These are phyloP conservation scores for Papiliotrema terrestris DNA, from an alignment of 1,284 basidiomycete species.

Conservation along the genomic window DNA sequence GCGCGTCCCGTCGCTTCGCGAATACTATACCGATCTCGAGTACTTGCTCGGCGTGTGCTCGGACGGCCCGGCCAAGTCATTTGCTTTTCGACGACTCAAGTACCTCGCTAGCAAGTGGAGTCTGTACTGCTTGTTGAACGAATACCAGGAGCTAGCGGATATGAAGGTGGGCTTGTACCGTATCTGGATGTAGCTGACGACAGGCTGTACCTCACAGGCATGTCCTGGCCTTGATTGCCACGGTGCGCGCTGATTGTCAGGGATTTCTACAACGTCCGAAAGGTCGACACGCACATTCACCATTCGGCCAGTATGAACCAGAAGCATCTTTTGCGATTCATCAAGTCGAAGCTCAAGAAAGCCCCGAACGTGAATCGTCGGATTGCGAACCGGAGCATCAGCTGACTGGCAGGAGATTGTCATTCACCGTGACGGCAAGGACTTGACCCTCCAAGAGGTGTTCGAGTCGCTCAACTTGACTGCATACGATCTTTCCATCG, in stretches of 20 bases:
- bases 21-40: slow-evolving; percentile 97
- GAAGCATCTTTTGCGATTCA: slow-evolving; percentile 98
- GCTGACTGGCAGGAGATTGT: slow-evolving; percentile 71
- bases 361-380: slow-evolving; percentile 50
- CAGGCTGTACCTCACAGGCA: slow-evolving; percentile 71
- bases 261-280: slow-evolving; percentile 98
- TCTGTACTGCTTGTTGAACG: slow-evolving; percentile 89
- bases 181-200: neutral
- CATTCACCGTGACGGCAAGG: slow-evolving; percentile 86
- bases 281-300: slow-evolving; percentile 98
- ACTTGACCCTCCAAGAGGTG: slow-evolving; percentile 87
- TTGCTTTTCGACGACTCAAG: slow-evolving; percentile 88
- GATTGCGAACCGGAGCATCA: neutral
- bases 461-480: slow-evolving; percentile 93
- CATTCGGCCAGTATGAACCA: slow-evolving; percentile 99
- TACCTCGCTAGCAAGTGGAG: slow-evolving; percentile 95
- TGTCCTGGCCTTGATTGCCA: slow-evolving; percentile 11
- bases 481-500: slow-evolving; percentile 97
- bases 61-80: slow-evolving; percentile 93
- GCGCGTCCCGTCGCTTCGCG: slow-evolving; percentile 78
- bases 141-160: slow-evolving; percentile 89
- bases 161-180: slow-evolving; percentile 64
- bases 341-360: slow-evolving; percentile 80
- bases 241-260: slow-evolving; percentile 49
- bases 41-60: slow-evolving; percentile 79